Percentiles rank a stretch among this genome's conserved stretches.
These are phyloP conservation scores for Fusarium mundagurra DNA, from an alignment of 2,329 filamentous ascomycete species.

Conservation along the genomic window DNA sequence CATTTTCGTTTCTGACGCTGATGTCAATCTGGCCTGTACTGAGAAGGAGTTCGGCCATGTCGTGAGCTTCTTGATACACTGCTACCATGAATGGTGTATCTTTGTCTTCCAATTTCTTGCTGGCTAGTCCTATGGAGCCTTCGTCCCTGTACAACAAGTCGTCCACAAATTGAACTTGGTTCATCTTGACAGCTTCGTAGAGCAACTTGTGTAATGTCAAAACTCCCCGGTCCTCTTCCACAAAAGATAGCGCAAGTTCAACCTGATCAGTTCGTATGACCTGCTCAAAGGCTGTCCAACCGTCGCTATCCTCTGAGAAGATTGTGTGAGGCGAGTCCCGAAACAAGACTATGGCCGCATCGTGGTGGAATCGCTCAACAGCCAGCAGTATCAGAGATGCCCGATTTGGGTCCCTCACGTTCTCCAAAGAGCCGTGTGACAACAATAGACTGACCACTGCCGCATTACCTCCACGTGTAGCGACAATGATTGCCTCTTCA, in stretches of 20 bases:
- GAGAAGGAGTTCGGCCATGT: not conserved
- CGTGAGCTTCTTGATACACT: accelerated
- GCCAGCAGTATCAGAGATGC: not conserved
- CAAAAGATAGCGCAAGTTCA: not conserved
- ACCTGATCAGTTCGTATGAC: accelerated
- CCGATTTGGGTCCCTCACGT: accelerated
- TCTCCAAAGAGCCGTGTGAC: not conserved
- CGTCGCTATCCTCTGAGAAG: accelerated
- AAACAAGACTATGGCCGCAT: not conserved
- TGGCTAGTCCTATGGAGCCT: accelerated
- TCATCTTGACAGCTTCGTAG: accelerated
- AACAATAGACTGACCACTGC: not conserved
- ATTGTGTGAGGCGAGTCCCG: accelerated
- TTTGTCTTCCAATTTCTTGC: accelerated
- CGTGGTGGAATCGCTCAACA: accelerated
- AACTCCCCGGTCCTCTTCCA: not conserved
- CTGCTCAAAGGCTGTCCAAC: accelerated
- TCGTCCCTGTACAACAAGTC: accelerated
- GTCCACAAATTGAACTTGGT: accelerated
- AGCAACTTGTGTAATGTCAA: not conserved
- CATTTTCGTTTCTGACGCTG: accelerated
- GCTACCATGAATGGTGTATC: accelerated
- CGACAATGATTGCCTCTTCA: not conserved
- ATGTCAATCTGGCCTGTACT: accelerated
- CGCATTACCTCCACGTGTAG: accelerated